Conservation (phyloP, 1,284 basidiomycete genomes). For the Cutaneotrichosporon cavernicola region DNA sequence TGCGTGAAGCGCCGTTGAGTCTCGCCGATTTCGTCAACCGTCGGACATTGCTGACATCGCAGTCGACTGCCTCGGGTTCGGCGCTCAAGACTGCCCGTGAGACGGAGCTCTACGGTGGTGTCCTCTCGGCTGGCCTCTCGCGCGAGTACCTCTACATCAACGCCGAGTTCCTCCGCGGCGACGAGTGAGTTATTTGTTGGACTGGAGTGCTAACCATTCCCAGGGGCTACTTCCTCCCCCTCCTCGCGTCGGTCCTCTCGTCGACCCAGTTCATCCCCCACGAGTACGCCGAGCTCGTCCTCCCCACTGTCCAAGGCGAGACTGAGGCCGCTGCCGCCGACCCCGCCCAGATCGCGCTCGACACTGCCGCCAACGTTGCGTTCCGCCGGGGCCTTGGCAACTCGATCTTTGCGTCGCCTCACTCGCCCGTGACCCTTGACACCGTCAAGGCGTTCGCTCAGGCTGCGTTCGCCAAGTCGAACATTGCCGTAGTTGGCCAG, state of each 20-base stretch:
- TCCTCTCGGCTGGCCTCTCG: slow-evolving; percentile 79
- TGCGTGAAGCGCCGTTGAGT: not conserved
- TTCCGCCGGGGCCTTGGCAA: slow-evolving; percentile 89
- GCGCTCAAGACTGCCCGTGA: slow-evolving; percentile 88
- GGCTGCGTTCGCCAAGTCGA: slow-evolving; percentile 69
- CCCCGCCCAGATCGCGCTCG: slow-evolving; percentile 61
- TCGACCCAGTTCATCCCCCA: slow-evolving; percentile 79
- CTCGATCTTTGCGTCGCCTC: slow-evolving; percentile 75
- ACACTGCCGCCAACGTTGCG: slow-evolving; percentile 79
- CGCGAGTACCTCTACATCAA: slow-evolving; percentile 90
- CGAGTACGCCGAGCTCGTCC: slow-evolving; percentile 82
- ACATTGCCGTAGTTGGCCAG: slow-evolving; percentile 80
- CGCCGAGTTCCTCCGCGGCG: slow-evolving; percentile 91
- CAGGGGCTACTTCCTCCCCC: slow-evolving; percentile 81
- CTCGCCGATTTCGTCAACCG: not conserved
- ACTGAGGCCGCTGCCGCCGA: slow-evolving; percentile 63
- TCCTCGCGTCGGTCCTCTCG: slow-evolving; percentile 77
- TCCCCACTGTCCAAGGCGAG: slow-evolving; percentile 72
- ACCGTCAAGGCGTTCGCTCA: slow-evolving; percentile 69
- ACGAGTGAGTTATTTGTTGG: slow-evolving; percentile 77
- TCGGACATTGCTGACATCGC: slow-evolving; percentile 7
- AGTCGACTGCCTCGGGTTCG: slow-evolving; percentile 78
- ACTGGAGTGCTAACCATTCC: not conserved
- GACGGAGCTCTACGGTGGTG: slow-evolving; percentile 90
- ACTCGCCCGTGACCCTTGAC: slow-evolving; percentile 65